phyloP scores from a whole-genome alignment of 805 yeast genomes.

The Kockiozyma suomiensis region DNA sequence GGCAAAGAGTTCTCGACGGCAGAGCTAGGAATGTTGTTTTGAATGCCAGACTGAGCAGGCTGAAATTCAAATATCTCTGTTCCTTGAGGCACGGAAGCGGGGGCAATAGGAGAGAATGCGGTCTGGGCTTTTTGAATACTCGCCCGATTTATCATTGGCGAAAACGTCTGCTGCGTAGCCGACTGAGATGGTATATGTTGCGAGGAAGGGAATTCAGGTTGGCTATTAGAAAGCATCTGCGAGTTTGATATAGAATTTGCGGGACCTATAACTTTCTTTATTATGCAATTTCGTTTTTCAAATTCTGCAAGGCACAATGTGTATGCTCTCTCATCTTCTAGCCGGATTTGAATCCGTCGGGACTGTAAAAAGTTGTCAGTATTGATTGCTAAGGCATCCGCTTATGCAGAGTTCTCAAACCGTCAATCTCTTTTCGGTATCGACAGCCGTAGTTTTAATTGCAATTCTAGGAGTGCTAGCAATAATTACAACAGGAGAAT shows the following conservation, averaged over 20 bases:
- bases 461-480: slow-evolving; percentile 27
- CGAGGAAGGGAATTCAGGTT: neutral
- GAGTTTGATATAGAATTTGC: neutral
- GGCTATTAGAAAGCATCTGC: neutral
- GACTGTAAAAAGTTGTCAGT: slow-evolving; percentile 1
- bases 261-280: slow-evolving; percentile 13
- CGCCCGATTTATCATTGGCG: neutral
- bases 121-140: neutral
- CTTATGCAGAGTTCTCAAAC: neutral
- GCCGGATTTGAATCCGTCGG: slow-evolving; percentile 28
- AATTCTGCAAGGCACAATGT: slow-evolving; percentile 13
- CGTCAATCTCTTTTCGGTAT: slow-evolving; percentile 2
- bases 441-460: slow-evolving; percentile 7
- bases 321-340: slow-evolving; percentile 12
- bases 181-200: neutral
- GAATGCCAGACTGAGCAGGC: too few relatives aligned
- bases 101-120: neutral
- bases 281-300: slow-evolving; percentile 13
- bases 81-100: neutral
- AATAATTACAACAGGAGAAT: slow-evolving; percentile 10
- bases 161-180: neutral
- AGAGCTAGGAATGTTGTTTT: neutral
- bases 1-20: neutral
- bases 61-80: neutral
- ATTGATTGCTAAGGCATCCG: neutral